Evolutionary conservation across 495 filamentous ascomycete genomes (phyloP).

Genomic region (Penicillium macrosclerotiorum): DNA sequence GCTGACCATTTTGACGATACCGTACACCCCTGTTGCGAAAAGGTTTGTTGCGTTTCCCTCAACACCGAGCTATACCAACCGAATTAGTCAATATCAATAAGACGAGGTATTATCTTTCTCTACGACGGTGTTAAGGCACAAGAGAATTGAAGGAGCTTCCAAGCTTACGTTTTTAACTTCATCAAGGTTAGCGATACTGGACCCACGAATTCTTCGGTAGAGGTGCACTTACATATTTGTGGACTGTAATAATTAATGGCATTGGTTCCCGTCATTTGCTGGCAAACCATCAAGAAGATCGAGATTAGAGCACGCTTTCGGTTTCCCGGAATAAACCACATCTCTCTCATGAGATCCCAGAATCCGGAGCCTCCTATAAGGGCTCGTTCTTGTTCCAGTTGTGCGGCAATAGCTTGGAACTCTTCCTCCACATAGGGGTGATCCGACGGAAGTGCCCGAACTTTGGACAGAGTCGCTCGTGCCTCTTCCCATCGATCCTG

Average conservation of each 20-base stretch:
- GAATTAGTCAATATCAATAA: too few species aligned
- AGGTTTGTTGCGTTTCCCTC: slow-evolving; percentile 45
- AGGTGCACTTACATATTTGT: slow-evolving; percentile 58
- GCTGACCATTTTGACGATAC: slow-evolving; percentile 53
- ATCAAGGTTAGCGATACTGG: not conserved
- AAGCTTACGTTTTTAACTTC: slow-evolving; percentile 25
- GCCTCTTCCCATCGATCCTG: slow-evolving; percentile 70
- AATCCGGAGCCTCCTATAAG: slow-evolving; percentile 60
- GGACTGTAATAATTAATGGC: slow-evolving; percentile 73
- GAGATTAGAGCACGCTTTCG: slow-evolving; percentile 56
- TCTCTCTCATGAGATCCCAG: slow-evolving; percentile 66
- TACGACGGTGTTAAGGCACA: too few species aligned
- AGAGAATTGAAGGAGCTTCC: too few species aligned
- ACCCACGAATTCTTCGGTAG: not conserved
- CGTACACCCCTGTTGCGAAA: slow-evolving; percentile 55
- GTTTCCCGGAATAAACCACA: slow-evolving; percentile 67
- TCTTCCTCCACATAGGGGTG: slow-evolving; percentile 67
- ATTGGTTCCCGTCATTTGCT: slow-evolving; percentile 68
- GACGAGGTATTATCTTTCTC: too few species aligned
- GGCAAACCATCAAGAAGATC: slow-evolving; percentile 66
- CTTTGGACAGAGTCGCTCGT: slow-evolving; percentile 49
- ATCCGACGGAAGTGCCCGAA: slow-evolving; percentile 50
- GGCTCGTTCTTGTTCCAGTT: slow-evolving; percentile 67
- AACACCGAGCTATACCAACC: slow-evolving; percentile 38
- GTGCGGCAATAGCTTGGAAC: slow-evolving; percentile 59